Conservation (phyloP, 345 rosid species). For the Camelina laxa region DNA sequence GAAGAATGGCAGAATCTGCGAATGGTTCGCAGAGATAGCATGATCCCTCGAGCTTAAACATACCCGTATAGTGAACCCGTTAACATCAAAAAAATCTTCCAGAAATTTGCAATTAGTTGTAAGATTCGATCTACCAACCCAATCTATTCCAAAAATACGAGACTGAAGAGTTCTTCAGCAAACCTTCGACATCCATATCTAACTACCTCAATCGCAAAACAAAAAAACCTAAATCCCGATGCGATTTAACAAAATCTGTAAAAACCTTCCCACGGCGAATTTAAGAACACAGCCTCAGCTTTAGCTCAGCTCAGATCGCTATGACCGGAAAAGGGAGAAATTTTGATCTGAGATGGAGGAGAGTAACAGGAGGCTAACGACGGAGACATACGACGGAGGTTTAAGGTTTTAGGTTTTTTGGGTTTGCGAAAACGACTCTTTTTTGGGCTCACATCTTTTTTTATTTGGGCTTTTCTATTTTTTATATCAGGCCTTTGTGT, state of each 20-base stretch:
- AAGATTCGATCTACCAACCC: slow-evolving; percentile 13
- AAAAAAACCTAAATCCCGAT: slow-evolving; percentile 24
- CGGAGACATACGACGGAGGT: slow-evolving; percentile 31
- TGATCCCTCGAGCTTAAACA: slow-evolving; percentile 57
- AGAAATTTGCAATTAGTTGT: slow-evolving; percentile 19
- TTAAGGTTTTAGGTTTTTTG: slow-evolving; percentile 39
- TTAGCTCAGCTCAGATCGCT: not conserved
- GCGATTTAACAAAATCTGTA: not conserved
- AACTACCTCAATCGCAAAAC: slow-evolving; percentile 20
- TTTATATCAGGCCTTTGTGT: slow-evolving; percentile 17
- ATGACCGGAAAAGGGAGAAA: slow-evolving; percentile 31
- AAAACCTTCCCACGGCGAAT: too few relatives aligned
- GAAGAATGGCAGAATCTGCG: slow-evolving; percentile 58
- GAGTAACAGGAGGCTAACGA: slow-evolving; percentile 39
- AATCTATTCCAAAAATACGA: not conserved
- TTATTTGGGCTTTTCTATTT: slow-evolving; percentile 13
- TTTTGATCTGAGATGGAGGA: slow-evolving; percentile 37
- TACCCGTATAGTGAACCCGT: slow-evolving; percentile 41
- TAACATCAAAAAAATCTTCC: slow-evolving; percentile 32
- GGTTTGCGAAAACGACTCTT: not conserved
- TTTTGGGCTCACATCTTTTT: slow-evolving; percentile 14
- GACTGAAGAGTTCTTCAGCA: not conserved
- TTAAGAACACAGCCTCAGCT: not conserved
- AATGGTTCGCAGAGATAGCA: slow-evolving; percentile 63
- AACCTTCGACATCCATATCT: slow-evolving; percentile 18